Evolutionary conservation across 2,329 filamentous ascomycete genomes (phyloP), one percentile per base, ranked within the genome.

Genomic region (Fusarium secorum): DNA sequence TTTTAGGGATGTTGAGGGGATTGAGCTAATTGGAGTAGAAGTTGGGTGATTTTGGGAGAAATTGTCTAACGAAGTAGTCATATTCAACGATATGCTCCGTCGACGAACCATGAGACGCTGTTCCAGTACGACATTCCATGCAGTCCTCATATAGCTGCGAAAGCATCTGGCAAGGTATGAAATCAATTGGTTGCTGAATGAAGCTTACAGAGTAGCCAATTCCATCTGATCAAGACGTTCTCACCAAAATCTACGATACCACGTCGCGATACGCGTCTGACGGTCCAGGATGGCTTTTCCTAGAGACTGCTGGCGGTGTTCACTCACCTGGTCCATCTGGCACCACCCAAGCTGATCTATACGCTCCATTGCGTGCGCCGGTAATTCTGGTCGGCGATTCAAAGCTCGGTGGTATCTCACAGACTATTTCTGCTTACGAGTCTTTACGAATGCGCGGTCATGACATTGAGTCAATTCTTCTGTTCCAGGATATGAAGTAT

Each of bases 271-370:
- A 84, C 59, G 82, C 86, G 3, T 77, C 79, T 11, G 72, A 80
- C n/a, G 83, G 83, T 58, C 83, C 86, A 7, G 87, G 87, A n/a
- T 88, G 90, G 79, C 81, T 92, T 2, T 85, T 97, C 49, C 83
- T 96, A 48, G 93, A 97, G 78, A 96, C 93, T 4, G 93, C 93
- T 3, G 93, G 93, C 2, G 93, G 93, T 2, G 91, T 95, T 0
- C 89, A 95, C 67, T 95, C 93, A 0, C 93, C 93, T 0, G 88
- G 88, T 0, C 93, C 93, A 2, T 93, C 91, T 38, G 92, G 93
- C 14, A 91, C 86, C 4, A 89, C 91, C 0, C 93, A 97, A 76
- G 93, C 90, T 4, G 93, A 97, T 75, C 81, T 95, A 3, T 96
- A 95, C 77, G 84, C 90, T 24, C 89, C 92, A 1, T 80, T 97